phyloP scores from a whole-genome alignment of 345 rosid genomes.

The Rubroshorea leprosula region DNA sequence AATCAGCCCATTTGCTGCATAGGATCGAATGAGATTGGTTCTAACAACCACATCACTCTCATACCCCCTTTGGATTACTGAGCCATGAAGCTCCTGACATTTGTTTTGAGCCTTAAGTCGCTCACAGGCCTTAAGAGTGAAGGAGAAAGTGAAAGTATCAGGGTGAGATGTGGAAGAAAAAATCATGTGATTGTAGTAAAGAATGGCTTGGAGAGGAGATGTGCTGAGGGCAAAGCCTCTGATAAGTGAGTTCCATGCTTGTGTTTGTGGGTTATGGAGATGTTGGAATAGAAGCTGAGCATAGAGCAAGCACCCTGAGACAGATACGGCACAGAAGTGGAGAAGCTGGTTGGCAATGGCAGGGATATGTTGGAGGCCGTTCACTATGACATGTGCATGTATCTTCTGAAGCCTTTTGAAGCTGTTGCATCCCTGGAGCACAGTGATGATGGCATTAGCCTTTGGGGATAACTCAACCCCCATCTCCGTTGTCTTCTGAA shows the following conservation, averaged over 20 bases:
- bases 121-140: slow-evolving; percentile 54
- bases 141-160: slow-evolving; percentile 41
- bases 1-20: slow-evolving; percentile 23
- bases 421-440: slow-evolving; percentile 30
- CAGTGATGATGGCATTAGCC: slow-evolving; percentile 12
- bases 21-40: slow-evolving; percentile 39
- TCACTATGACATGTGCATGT: slow-evolving; percentile 23
- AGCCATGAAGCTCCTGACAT: slow-evolving; percentile 50
- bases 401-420: slow-evolving; percentile 19
- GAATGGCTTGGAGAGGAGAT: slow-evolving; percentile 36
- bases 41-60: slow-evolving; percentile 30
- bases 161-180: slow-evolving; percentile 24
- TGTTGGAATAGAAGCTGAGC: slow-evolving; percentile 25
- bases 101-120: slow-evolving; percentile 17
- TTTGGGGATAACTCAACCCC: background rate
- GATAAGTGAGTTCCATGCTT: slow-evolving; percentile 36
- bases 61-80: slow-evolving; percentile 35
- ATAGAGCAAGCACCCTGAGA: slow-evolving; percentile 20
- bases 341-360: slow-evolving; percentile 26
- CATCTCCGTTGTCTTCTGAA: no score
- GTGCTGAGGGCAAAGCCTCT: slow-evolving; percentile 25
- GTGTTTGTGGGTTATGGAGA: slow-evolving; percentile 24
- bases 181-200: slow-evolving; percentile 28
- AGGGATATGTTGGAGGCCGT: slow-evolving; percentile 27
- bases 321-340: slow-evolving; percentile 26